Conservation (phyloP, 176 grass and related monocot species). For the Triticum aestivum region DNA sequence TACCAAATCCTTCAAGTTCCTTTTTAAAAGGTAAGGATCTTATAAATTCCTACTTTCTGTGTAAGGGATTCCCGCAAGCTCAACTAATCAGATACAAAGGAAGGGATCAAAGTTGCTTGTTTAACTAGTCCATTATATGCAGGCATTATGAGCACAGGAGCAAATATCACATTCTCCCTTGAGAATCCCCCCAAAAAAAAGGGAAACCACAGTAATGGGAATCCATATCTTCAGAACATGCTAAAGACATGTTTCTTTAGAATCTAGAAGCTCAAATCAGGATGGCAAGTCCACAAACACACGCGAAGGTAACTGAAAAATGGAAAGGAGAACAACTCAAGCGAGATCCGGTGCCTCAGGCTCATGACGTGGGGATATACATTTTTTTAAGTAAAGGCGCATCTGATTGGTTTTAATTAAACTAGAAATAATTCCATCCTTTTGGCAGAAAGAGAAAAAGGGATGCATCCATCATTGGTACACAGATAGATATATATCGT, state of each 20-base stretch:
- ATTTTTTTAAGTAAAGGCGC: conserved; percentile 31
- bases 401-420: conserved; percentile 34
- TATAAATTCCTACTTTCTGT: neutral
- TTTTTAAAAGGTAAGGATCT: neutral
- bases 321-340: conserved; percentile 35
- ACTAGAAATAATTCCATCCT: conserved; percentile 38
- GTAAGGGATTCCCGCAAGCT: neutral
- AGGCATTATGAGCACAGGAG: neutral
- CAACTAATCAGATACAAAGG: conserved; percentile 9
- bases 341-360: conserved; percentile 40
- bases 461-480: conserved; percentile 41
- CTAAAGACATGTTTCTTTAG: conserved; percentile 24
- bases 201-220: neutral
- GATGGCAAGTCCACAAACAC: conserved; percentile 19
- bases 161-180: neutral
- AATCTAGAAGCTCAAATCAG: conserved; percentile 27
- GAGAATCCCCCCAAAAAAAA: neutral
- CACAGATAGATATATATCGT: conserved; percentile 37
- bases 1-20: conserved; percentile 21
- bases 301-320: conserved; percentile 38
- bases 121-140: neutral
- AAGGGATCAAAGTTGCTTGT: neutral
- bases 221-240: conserved; percentile 34
- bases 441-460: conserved; percentile 51
- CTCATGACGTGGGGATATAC: conserved; percentile 29